A percentile compares a stretch with the other conserved stretches of the same genome.
Evolutionary conservation across 176 grass and related monocot species (phyloP).

Genomic region (Carex kokanica): DNA sequence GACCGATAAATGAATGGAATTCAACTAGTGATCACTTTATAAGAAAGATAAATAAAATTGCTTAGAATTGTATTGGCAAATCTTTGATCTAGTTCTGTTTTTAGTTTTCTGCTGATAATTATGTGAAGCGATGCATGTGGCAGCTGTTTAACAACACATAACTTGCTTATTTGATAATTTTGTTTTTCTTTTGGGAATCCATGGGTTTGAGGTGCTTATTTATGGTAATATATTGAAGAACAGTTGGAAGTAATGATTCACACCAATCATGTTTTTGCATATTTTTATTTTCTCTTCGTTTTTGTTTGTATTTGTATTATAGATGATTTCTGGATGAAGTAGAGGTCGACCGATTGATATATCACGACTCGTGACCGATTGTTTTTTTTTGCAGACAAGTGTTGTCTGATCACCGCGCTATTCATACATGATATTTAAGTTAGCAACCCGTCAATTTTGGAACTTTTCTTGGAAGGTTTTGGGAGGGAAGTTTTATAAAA

Average conservation of each 20-base stretch:
- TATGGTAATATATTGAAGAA: background rate
- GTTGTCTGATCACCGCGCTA: background rate
- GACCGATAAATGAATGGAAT: slow-evolving; percentile 34
- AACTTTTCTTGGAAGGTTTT: background rate
- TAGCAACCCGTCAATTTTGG: background rate
- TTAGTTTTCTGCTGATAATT: slow-evolving; percentile 15
- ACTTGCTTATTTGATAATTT: slow-evolving; percentile 4
- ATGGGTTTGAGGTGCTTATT: background rate
- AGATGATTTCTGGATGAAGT: background rate
- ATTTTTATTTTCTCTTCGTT: background rate
- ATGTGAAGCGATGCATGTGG: background rate
- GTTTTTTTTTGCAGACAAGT: background rate
- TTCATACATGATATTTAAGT: background rate
- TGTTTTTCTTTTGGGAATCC: background rate
- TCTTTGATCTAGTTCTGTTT: slow-evolving; percentile 27
- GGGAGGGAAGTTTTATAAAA: no score
- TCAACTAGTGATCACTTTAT: background rate
- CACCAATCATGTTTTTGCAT: background rate
- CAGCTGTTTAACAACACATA: background rate
- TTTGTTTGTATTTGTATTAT: background rate
- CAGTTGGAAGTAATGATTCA: background rate
- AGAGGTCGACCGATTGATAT: background rate
- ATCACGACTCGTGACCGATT: background rate
- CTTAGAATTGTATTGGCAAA: background rate
- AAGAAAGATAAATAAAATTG: slow-evolving; percentile 1